phyloP scores from a whole-genome alignment of 208 protist species.

The Leishmania arabica region DNA sequence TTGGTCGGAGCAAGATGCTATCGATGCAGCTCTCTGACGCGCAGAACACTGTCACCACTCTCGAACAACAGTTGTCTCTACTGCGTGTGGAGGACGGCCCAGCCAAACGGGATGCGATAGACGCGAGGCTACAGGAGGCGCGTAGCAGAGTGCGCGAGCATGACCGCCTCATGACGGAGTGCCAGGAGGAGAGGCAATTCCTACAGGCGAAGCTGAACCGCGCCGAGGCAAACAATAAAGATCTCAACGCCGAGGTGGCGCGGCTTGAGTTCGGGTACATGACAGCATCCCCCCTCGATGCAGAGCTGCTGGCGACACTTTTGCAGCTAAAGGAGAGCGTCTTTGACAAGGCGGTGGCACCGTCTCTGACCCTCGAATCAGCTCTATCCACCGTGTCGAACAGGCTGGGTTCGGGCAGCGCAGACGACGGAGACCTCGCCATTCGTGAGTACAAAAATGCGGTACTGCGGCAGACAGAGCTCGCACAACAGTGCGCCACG shows the following conservation, averaged over 20 bases:
- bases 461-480: constrained; percentile 62
- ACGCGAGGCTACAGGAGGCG: constrained; percentile 51
- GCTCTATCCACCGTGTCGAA: neutral
- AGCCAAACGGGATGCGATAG: constrained; percentile 45
- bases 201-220: constrained; percentile 58
- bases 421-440: constrained; percentile 46
- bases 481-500: constrained; percentile 48
- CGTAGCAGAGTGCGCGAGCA: constrained; percentile 53
- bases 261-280: constrained; percentile 60
- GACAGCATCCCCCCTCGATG: constrained; percentile 43
- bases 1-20: constrained; percentile 44
- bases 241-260: constrained; percentile 70
- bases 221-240: constrained; percentile 55
- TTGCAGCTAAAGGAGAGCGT: constrained; percentile 78
- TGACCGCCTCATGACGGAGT: constrained; percentile 57
- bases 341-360: constrained; percentile 64
- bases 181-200: constrained; percentile 62
- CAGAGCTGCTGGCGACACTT: constrained; percentile 53
- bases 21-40: constrained; percentile 60
- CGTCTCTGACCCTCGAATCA: constrained; percentile 53
- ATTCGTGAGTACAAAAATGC: constrained; percentile 76
- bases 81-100: constrained; percentile 27
- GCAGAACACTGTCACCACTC: constrained; percentile 41
- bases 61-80: constrained; percentile 70
- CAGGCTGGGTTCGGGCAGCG: constrained; percentile 10